These are phyloP conservation scores for Fusarium neocosmosporiellum DNA, from an alignment of 2,329 filamentous ascomycete genomes.

Conservation along the genomic window DNA sequence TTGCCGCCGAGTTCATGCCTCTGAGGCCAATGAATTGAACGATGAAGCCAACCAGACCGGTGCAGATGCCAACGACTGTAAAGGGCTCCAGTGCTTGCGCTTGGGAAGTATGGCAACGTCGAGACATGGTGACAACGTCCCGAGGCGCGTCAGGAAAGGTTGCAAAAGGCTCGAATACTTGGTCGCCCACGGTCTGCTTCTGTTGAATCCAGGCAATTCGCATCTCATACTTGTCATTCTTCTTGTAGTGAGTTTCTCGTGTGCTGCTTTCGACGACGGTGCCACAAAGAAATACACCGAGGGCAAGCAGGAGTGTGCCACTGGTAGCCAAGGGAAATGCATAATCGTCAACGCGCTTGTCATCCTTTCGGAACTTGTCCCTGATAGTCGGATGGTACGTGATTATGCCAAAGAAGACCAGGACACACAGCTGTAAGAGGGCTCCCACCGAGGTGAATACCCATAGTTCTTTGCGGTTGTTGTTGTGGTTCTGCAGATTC, in stretches of 20 bases:
- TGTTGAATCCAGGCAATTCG: slow-evolving; percentile 47
- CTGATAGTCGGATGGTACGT: not conserved
- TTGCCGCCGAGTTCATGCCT: slow-evolving; percentile 9
- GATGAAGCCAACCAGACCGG: not conserved
- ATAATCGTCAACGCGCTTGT: not conserved
- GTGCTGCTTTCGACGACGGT: not conserved
- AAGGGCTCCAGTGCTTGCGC: rapidly evolving
- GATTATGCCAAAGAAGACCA: not conserved
- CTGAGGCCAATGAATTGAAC: slow-evolving; percentile 13
- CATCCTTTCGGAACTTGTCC: not conserved
- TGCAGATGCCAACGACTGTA: not conserved
- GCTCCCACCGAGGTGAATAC: not conserved
- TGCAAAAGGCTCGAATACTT: slow-evolving; percentile 43
- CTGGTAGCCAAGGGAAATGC: not conserved
- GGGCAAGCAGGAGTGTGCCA: not conserved
- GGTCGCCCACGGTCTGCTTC: slow-evolving; percentile 40
- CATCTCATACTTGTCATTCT: slow-evolving; percentile 6
- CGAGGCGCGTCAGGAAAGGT: not conserved
- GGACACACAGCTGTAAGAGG: not conserved
- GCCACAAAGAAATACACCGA: not conserved
- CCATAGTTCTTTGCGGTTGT: not conserved
- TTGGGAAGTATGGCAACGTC: not conserved
- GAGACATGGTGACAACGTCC: not conserved
- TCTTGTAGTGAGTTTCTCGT: not conserved
- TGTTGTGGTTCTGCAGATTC: not conserved